Evolutionary conservation across 805 yeast genomes (phyloP).

Genomic region (Komagataella kurtzmanii): DNA sequence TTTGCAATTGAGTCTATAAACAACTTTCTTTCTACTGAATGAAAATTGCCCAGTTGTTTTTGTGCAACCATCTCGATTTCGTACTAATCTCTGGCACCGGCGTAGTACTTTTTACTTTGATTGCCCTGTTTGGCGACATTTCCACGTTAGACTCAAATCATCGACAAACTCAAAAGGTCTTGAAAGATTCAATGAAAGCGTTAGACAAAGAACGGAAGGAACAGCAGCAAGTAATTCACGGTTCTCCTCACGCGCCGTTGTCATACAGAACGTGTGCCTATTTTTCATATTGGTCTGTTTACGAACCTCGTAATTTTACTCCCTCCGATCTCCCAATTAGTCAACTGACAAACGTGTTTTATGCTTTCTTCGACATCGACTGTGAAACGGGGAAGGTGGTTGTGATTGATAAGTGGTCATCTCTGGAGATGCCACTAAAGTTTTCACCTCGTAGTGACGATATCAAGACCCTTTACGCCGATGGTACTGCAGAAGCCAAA

Average conservation of each 20-base stretch:
- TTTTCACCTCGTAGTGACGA: neutral
- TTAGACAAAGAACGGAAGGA: neutral
- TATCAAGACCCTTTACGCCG: neutral
- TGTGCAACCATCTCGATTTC: neutral
- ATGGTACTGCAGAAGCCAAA: neutral
- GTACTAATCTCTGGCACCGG: neutral
- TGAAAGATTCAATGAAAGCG: neutral
- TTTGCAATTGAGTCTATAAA: neutral
- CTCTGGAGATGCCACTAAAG: constrained; percentile 20
- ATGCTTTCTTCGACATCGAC: constrained; percentile 61
- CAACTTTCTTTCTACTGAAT: neutral
- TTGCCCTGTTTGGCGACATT: neutral
- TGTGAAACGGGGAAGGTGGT: constrained; percentile 35
- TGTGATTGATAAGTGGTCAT: constrained; percentile 57
- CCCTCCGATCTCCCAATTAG: constrained; percentile 51
- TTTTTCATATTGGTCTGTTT: constrained; percentile 56
- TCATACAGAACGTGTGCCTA: constrained; percentile 12
- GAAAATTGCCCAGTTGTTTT: neutral
- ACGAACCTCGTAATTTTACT: constrained; percentile 39
- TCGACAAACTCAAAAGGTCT: neutral
- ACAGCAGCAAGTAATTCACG: neutral
- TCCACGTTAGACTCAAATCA: neutral
- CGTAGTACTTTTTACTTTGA: neutral
- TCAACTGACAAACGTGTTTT: constrained; percentile 53
- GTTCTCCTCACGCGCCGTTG: neutral